A percentile compares a stretch with the other conserved stretches of the same genome.
These are phyloP conservation scores for Entonaema liquescens DNA, from an alignment of 495 filamentous ascomycete species.

Conservation along the genomic window DNA sequence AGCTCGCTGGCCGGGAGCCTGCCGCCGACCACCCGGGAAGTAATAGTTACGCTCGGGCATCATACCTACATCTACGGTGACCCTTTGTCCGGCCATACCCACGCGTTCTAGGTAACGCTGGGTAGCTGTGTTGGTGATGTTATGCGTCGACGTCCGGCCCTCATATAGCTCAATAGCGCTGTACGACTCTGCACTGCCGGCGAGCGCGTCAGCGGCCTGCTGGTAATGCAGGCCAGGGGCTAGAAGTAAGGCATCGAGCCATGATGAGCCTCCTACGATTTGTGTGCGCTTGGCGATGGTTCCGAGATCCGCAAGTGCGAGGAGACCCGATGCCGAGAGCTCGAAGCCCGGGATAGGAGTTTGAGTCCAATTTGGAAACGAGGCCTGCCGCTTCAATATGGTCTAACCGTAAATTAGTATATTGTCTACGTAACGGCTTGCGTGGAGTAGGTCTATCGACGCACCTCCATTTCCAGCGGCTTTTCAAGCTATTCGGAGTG, in stretches of 20 bases:
- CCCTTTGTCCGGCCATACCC: slow-evolving; percentile 54
- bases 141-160: slow-evolving; percentile 48
- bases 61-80: slow-evolving; percentile 57
- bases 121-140: slow-evolving; percentile 64
- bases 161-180: slow-evolving; percentile 49
- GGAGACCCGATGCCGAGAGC: slow-evolving; percentile 59
- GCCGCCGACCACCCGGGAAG: slow-evolving; percentile 17
- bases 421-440: slow-evolving; percentile 2
- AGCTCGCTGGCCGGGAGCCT: slow-evolving; percentile 39
- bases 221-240: slow-evolving; percentile 69
- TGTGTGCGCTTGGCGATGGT: slow-evolving; percentile 63
- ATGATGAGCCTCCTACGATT: slow-evolving; percentile 60
- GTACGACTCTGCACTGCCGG: slow-evolving; percentile 36
- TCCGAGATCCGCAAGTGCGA: slow-evolving; percentile 66
- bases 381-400: slow-evolving; percentile 40
- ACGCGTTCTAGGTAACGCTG: slow-evolving; percentile 59
- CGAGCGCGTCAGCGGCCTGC: slow-evolving; percentile 61
- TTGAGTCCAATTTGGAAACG: slow-evolving; percentile 47
- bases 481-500: slow-evolving; percentile 2
- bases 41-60: slow-evolving; percentile 30
- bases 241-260: slow-evolving; percentile 63
- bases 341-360: slow-evolving; percentile 50
- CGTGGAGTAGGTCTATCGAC: slow-evolving; percentile 6
- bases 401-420: slow-evolving; percentile 26
- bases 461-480: slow-evolving; percentile 25